Base-by-base conservation (phyloP, 768 basidiomycete species). In the Leccinum variicolor region DNA sequence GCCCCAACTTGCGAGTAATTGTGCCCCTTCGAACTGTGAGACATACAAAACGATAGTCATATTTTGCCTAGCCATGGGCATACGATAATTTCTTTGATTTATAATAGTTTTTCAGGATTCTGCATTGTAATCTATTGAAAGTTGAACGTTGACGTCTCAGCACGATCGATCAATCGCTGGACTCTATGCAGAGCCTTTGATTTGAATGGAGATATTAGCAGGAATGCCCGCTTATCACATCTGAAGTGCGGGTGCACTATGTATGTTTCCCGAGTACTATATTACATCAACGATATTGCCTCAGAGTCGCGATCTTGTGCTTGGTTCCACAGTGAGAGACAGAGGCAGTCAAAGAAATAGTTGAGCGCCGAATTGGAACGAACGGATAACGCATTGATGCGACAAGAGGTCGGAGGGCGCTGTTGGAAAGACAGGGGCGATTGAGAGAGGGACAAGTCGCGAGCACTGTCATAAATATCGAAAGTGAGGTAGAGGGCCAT, bases 331-430 rank as follows among this genome's bases (percentile, higher is more conserved):
- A 50, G 92, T 81, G 54, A 96, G 74, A 4, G 86, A 87, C 43
- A 89, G 81, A 2, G 87, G 80, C 97, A 97, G 76, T 98, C 95
- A 69, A 86, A 91, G 82, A 92, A 97, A 33, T 95, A 79, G 65
- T 97, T 97, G 46, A 81, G 76, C 5, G 85, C 81, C 57, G 83
- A 84, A 55, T 78, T 74, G 1, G 86, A 23, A 86, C 0, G 84
- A 82, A 21, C 90, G 86, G 50, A 87, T 80, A 56, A 87, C 83
- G 60, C 84, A 84, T 17, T 95, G 78, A 66, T 95, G 94, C 1
- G 87, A 81, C 64, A 91, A 85, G 45, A 92, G 65, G 21, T 71
- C 69, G 19, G 59, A 57, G 1, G 63, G 65, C 3, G 52, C 28
- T 25, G 64, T 52, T 14, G 61, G 56, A 45, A 33, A 28, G 52